Conservation (phyloP, 306 rosid genomes). For the Clitoria ternatea region DNA sequence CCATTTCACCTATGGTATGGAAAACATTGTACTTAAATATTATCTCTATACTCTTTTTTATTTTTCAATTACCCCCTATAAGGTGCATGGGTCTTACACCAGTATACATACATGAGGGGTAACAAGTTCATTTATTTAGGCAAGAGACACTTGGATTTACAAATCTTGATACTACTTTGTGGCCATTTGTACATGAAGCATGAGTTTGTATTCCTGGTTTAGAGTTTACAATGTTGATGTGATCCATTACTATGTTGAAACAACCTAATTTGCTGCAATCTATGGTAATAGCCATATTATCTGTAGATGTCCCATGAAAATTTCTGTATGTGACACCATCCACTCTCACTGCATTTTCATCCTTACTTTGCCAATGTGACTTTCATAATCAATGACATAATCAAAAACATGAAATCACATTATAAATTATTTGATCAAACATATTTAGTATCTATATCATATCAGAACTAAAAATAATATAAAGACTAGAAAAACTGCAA, state of each 20-base stretch:
- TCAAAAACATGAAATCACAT: not conserved
- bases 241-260: slow-evolving; percentile 11
- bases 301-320: slow-evolving; percentile 19
- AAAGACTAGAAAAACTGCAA: too few relatives aligned
- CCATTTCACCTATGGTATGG: too few relatives aligned
- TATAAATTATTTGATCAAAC: too few relatives aligned
- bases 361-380: not conserved
- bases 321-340: slow-evolving; percentile 23
- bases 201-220: not conserved
- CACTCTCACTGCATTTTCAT: slow-evolving; percentile 8
- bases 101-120: not conserved
- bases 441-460: too few relatives aligned
- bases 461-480: too few relatives aligned
- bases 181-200: slow-evolving; percentile 11
- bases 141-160: slow-evolving; percentile 11
- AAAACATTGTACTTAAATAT: too few relatives aligned
- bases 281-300: slow-evolving; percentile 14
- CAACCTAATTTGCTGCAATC: slow-evolving; percentile 19
- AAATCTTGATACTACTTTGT: not conserved
- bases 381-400: too few relatives aligned
- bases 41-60: too few relatives aligned
- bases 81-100: too few relatives aligned
- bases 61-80: too few relatives aligned
- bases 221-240: not conserved
- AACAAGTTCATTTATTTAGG: not conserved